These are phyloP conservation scores for Boletus subparvulus DNA, from an alignment of 768 basidiomycete genomes.

Conservation along the genomic window DNA sequence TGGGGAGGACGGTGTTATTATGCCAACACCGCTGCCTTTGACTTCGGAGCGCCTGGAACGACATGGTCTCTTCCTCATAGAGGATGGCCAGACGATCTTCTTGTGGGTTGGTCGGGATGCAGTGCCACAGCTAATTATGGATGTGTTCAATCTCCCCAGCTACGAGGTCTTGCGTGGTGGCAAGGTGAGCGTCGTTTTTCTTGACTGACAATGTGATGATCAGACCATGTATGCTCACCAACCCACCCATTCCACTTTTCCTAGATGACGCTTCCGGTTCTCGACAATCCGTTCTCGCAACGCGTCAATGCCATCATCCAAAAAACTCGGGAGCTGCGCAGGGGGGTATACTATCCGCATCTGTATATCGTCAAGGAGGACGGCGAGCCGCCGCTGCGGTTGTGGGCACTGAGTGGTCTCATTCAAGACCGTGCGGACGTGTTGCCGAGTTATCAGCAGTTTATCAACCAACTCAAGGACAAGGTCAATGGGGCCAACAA, in stretches of 20 bases:
- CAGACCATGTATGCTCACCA: neutral
- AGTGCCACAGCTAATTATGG: slow-evolving; percentile 90
- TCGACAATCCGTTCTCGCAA: slow-evolving; percentile 95
- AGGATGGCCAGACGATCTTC: slow-evolving; percentile 98
- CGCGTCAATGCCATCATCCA: slow-evolving; percentile 91
- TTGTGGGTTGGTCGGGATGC: slow-evolving; percentile 98
- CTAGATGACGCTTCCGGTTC: slow-evolving; percentile 81
- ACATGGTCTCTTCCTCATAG: slow-evolving; percentile 94
- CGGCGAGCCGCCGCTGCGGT: slow-evolving; percentile 88
- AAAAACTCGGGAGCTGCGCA: slow-evolving; percentile 92
- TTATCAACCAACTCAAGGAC: slow-evolving; percentile 85
- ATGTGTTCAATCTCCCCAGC: slow-evolving; percentile 87
- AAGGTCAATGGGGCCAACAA: slow-evolving; percentile 51
- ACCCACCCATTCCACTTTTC: neutral
- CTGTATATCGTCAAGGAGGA: slow-evolving; percentile 98
- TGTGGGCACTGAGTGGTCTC: slow-evolving; percentile 93
- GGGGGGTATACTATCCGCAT: slow-evolving; percentile 91
- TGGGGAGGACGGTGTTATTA: slow-evolving; percentile 82
- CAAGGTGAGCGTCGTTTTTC: slow-evolving; percentile 54
- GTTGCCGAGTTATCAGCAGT: slow-evolving; percentile 95
- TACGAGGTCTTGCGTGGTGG: slow-evolving; percentile 91
- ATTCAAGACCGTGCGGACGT: slow-evolving; percentile 96
- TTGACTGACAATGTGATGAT: neutral
- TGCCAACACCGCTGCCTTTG: slow-evolving; percentile 85
- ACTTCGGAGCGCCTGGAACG: slow-evolving; percentile 95